A percentile compares a stretch with the other conserved stretches of the same genome.
Evolutionary conservation across 2,329 filamentous ascomycete species (phyloP).

Genomic region (Grosmannia huntii): DNA sequence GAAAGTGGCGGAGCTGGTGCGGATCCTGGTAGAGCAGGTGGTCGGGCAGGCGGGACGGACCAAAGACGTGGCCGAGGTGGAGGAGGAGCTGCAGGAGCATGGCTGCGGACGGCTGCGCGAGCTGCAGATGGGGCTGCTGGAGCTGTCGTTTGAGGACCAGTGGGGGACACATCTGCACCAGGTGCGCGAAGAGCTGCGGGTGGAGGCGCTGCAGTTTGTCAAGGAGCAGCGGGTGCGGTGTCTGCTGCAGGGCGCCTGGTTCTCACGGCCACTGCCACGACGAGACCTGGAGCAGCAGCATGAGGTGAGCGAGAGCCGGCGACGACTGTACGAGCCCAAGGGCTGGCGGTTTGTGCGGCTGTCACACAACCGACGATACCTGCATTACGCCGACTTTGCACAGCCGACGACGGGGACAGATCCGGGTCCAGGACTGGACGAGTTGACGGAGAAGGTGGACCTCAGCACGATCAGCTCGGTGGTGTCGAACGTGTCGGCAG

Average conservation of each 20-base stretch:
- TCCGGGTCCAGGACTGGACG: slow-evolving; percentile 58
- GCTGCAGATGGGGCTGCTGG: slow-evolving; percentile 85
- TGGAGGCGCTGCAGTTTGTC: slow-evolving; percentile 89
- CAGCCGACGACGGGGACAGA: slow-evolving; percentile 32
- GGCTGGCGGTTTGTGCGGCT: slow-evolving; percentile 76
- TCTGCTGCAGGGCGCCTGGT: slow-evolving; percentile 82
- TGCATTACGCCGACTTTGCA: slow-evolving; percentile 83
- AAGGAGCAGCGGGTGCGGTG: slow-evolving; percentile 93
- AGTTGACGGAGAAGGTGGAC: slow-evolving; percentile 71
- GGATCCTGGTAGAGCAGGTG: slow-evolving; percentile 81
- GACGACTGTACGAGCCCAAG: slow-evolving; percentile 32
- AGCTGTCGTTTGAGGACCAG: slow-evolving; percentile 82
- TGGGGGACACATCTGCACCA: slow-evolving; percentile 86
- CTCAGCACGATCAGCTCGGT: slow-evolving; percentile 81
- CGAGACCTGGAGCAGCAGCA: slow-evolving; percentile 21
- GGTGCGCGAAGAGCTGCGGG: slow-evolving; percentile 80
- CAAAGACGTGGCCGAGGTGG: slow-evolving; percentile 74
- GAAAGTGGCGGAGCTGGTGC: slow-evolving; percentile 82
- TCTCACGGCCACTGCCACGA: slow-evolving; percentile 38
- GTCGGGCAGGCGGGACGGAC: slow-evolving; percentile 70
- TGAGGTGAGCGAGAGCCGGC: slow-evolving; percentile 17
- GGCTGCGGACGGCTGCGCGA: slow-evolving; percentile 68
- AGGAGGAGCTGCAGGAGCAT: slow-evolving; percentile 78
- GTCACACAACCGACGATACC: slow-evolving; percentile 78
- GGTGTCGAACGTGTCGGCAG: slow-evolving; percentile 76